phyloP scores from a whole-genome alignment of 164 flowering plant species.

The Stephania japonica region DNA sequence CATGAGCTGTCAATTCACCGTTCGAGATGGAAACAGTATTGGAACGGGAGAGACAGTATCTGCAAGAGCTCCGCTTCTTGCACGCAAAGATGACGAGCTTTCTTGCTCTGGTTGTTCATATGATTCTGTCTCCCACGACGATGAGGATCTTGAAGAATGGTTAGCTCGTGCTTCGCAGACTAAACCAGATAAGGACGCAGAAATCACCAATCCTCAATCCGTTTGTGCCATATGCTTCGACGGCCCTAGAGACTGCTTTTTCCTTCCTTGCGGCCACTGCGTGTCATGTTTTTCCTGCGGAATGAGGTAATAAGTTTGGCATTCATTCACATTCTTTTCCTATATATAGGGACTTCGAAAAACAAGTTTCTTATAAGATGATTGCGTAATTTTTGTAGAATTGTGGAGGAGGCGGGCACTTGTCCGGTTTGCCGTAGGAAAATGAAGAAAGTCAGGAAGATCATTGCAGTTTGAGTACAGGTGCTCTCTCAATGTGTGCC shows the following conservation, averaged over 20 bases:
- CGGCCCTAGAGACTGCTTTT: constrained; percentile 86
- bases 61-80: constrained; percentile 55
- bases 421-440: constrained; percentile 55
- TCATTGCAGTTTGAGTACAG: constrained; percentile 38
- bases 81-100: constrained; percentile 58
- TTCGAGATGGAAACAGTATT: constrained; percentile 19
- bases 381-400: constrained; percentile 29
- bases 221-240: constrained; percentile 82
- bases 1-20: constrained; percentile 29
- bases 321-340: not conserved
- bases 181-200: constrained; percentile 38
- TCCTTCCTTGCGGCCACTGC: constrained; percentile 90
- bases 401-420: constrained; percentile 43
- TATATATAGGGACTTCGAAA: not conserved
- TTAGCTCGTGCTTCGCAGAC: constrained; percentile 25
- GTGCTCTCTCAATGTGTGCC: not conserved
- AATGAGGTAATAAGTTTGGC: constrained; percentile 49
- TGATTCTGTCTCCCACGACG: constrained; percentile 58
- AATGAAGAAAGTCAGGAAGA: constrained; percentile 51
- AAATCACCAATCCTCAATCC: constrained; percentile 37
- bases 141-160: constrained; percentile 42
- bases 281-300: constrained; percentile 84
- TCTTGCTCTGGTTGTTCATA: constrained; percentile 75
- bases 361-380: not conserved
- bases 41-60: constrained; percentile 24